A percentile compares a stretch with the other conserved stretches of the same genome.
phyloP scores from a whole-genome alignment of 192 early-diverging fungal species.

The Powellomyces hirtus region DNA sequence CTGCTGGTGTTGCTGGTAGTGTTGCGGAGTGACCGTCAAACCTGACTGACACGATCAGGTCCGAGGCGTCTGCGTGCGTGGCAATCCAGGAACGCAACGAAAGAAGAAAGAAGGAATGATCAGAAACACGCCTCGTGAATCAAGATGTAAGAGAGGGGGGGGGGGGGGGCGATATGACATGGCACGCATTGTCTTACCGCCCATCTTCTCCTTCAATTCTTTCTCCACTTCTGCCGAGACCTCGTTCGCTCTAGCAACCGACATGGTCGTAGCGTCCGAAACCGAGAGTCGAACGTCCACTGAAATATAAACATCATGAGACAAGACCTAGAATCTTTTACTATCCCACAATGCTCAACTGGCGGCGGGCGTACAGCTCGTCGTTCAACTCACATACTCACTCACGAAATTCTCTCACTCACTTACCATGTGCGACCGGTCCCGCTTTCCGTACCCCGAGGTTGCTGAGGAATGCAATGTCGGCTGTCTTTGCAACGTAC shows the following conservation, averaged over 20 bases:
- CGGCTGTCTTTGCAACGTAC: slow-evolving; percentile 21
- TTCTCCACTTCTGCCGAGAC: neutral
- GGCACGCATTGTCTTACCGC: neutral
- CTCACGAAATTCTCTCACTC: neutral
- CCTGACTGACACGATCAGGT: neutral
- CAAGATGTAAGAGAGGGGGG: neutral
- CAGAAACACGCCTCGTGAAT: neutral
- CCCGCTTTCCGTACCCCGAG: slow-evolving; percentile 56
- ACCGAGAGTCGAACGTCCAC: neutral
- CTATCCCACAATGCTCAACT: neutral
- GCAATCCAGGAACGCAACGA: neutral
- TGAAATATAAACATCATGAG: too few species aligned
- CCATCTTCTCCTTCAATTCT: neutral
- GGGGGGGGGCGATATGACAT: neutral
- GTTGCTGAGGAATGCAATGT: slow-evolving; percentile 44
- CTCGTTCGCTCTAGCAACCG: neutral
- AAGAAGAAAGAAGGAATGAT: neutral
- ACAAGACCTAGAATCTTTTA: neutral
- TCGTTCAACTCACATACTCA: neutral
- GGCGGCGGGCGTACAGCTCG: neutral
- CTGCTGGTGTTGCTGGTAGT: too few species aligned
- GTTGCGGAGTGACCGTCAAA: too few species aligned
- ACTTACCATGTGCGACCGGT: slow-evolving; percentile 41
- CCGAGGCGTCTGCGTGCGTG: neutral
- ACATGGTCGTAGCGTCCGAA: neutral